Base-by-base conservation (phyloP, 306 rosid species). In the Macrotyloma uniflorum region DNA sequence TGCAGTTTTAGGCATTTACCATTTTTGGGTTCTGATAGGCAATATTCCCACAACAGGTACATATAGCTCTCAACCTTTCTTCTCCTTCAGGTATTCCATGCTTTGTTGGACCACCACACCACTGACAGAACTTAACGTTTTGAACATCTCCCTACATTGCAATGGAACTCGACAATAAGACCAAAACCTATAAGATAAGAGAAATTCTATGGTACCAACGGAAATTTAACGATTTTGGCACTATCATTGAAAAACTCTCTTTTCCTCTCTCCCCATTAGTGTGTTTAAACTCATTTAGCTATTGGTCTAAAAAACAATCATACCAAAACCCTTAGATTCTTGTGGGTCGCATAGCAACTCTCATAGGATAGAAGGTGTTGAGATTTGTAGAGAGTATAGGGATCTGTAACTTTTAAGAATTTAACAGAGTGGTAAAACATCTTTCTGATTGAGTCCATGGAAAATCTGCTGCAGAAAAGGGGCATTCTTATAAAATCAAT, bases 1-100 rank as follows among this genome's bases (percentile, higher is more conserved):
- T 7, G 68, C 23, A 30, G n/a, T 16, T 50, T 32, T 28, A 36
- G 40, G 12, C 45, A 36, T 64, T 80, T 78, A 90, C 96, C 97
- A 92, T 92, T 81, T 92, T 92, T 18, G 96, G 97, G 76, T 92
- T 92, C 86, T 90, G 91, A 81, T 92, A 92, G 72, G 93, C 69
- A 79, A 92, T 83, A 78, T 74, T 89, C 75, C 84, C 92, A 80
- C 97, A 92, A 78, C 83, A 75, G 30, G 93, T 89, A 77, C 93
- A 92, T 77, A 90, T 86, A 38, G 96, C 90, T 85, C 96, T 83
- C 73, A 89, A 59, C 81, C 86, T 90, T 84, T 91, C 95, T 84
- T 93, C 97, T 47, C 95, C 97, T 0, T 87, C 89, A 14, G 98
- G 97, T 76, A 90, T 74, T 43, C 83, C 95, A 67, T 90, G 92